Base-by-base conservation (phyloP, 441 rosid species). In the Mallotus repandus region DNA sequence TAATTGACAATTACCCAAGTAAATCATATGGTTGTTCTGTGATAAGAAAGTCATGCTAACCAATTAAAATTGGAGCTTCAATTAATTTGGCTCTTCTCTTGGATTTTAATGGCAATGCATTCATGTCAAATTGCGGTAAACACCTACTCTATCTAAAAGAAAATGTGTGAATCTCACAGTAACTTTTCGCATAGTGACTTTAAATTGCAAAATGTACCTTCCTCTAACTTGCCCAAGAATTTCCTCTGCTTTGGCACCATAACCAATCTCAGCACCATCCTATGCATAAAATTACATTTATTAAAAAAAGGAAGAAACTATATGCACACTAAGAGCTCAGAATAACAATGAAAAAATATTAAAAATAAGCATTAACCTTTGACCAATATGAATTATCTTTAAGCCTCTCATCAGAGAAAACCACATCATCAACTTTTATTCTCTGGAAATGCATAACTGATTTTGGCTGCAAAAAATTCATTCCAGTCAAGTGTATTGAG, bases 211-310 rank as follows among this genome's bases (percentile, higher is more conserved):
- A 49, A 68, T 73, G 68, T 86, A 96, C 99, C 89, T 93, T 83
- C 99, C 99, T 84, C 82, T 87, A 64, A 96, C 99, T 93, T 89
- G 96, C 32, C 97, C 97, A 35, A 93, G 93, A 83, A 93, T 74
- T 81, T 90, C 97, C 81, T 93, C 94, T 55, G 99, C 98, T 85
- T 89, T 96, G 66, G 96, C 96, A 80, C 99, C 99, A 83, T 89
- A 96, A 41, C 99, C 99, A 68, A 0, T 63, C 46, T 89, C 97
- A 6, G 98, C 98, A 74, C 97, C 97, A 78, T 75, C 88, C 99
- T 93, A 80, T 29, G 56, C 45, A 63, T 74, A 68, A 25, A 50
- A 73, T 60, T 35, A 35, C 52, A 15, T 9, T 7, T 29, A 29
- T 29, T 29, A 29, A 29, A 29, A 29, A 29, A 29, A 29, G 2